Evolutionary conservation across 2,329 filamentous ascomycete species (phyloP).

Genomic region (Exutisphaerella laricina): DNA sequence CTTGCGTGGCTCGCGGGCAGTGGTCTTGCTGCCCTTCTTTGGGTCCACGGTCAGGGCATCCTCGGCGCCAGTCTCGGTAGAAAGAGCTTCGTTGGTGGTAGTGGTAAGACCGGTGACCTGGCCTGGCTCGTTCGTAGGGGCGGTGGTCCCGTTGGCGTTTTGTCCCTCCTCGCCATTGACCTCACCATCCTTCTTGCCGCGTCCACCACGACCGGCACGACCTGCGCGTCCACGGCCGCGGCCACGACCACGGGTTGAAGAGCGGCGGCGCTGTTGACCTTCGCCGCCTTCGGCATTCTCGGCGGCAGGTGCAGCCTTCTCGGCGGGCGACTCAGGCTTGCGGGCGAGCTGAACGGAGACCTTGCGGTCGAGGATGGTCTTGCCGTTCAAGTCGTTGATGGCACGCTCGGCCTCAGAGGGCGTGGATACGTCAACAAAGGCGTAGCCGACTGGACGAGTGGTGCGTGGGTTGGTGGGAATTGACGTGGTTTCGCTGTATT

Average conservation of each 20-base stretch:
- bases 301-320: slow-evolving; percentile 49
- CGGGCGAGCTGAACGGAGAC: slow-evolving; percentile 97
- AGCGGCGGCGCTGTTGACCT: slow-evolving; percentile 56
- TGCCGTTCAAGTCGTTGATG: slow-evolving; percentile 90
- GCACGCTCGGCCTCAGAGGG: slow-evolving; percentile 92
- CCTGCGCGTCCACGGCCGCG: slow-evolving; percentile 58
- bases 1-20: slow-evolving; percentile 55
- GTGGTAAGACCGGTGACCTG: slow-evolving; percentile 47
- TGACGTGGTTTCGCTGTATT: slow-evolving; percentile 83
- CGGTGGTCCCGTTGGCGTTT: slow-evolving; percentile 41
- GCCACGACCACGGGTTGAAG: slow-evolving; percentile 51
- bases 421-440: slow-evolving; percentile 96
- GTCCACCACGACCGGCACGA: slow-evolving; percentile 57
- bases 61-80: slow-evolving; percentile 48
- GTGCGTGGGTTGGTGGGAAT: slow-evolving; percentile 99
- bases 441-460: slow-evolving; percentile 96
- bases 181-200: slow-evolving; percentile 50
- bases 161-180: slow-evolving; percentile 28
- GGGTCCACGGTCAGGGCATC: slow-evolving; percentile 39
- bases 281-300: slow-evolving; percentile 71
- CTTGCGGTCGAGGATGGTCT: slow-evolving; percentile 98
- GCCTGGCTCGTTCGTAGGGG: slow-evolving; percentile 48
- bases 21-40: slow-evolving; percentile 40
- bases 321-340: slow-evolving; percentile 82
- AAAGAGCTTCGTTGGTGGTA: slow-evolving; percentile 50